Base-by-base conservation (phyloP, 2,329 filamentous ascomycete genomes). In the Alternaria infectoria region DNA sequence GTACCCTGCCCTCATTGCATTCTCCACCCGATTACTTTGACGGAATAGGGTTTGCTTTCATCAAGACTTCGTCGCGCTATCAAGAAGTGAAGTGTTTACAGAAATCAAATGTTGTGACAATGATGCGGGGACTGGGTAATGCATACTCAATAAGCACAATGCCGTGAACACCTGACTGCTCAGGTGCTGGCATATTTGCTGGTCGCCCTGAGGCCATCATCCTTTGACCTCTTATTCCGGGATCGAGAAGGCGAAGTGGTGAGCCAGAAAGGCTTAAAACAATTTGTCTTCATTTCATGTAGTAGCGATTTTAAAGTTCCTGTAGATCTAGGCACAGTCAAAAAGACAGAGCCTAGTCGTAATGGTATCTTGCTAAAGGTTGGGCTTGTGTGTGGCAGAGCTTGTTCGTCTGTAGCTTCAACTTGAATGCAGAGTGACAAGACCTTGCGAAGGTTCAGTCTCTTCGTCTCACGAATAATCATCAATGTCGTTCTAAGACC, bases 231-330 rank as follows among this genome's bases (percentile, higher is more conserved):
- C 4, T 2, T 5, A 13, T 21, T 9, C 9, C 1, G 15, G 32
- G 0, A 5, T 36, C 15, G 15, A 36, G 3, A 9, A 6, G 3
- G 6, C 2, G 10, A 2, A 7, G 11, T 17, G 1, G 4, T 13
- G 3, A 26, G n/a, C 15, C 25, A 49, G 1, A 7, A 6, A 10
- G 15, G 4, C 0, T 30, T 4, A 30, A 5, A 30, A 6, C 6
- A 2, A 15, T 17, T 12, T 30, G 15, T 32, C 13, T 6, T 21
- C 0, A 6, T 32, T 8, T 10, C 28, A 23, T 32, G 6, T 6
- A 5, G 5, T 32, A 32, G 12, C 8, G 9, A 5, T 0, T n/a
- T 51, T 6, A 5, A 17, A n/a, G 7, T 1, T 8, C 3, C 30
- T n/a, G 17, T 3, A 6, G 1, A 1, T n/a, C 2, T 5, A 36